Evolutionary conservation across 257 asterid genomes (phyloP).

Genomic region (Petunia axillaris): DNA sequence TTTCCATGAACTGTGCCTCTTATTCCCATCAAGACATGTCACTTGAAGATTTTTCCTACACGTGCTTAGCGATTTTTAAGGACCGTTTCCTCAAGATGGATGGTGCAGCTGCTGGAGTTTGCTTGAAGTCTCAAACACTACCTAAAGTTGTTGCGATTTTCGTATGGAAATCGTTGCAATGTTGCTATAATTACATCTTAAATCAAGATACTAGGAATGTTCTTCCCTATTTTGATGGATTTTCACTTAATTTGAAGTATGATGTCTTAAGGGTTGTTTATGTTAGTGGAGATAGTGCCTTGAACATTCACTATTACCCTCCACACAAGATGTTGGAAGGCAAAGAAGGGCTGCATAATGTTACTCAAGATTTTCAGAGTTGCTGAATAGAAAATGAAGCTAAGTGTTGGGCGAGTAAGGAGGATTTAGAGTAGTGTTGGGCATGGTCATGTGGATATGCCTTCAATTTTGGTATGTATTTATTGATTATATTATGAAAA

Average conservation of each 20-base stretch:
- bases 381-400: neutral
- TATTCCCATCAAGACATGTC: conserved; percentile 27
- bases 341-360: conserved; percentile 24
- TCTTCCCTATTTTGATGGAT: conserved; percentile 53
- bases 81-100: conserved; percentile 54
- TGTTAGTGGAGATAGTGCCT: conserved; percentile 43
- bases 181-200: conserved; percentile 50
- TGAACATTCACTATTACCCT: conserved; percentile 29
- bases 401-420: neutral
- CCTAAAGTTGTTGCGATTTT: conserved; percentile 39
- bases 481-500: neutral
- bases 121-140: conserved; percentile 44
- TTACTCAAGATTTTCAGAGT: conserved; percentile 20
- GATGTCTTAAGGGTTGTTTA: conserved; percentile 61
- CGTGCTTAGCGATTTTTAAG: conserved; percentile 52
- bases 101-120: conserved; percentile 57
- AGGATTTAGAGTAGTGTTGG: neutral
- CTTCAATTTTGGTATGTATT: conserved; percentile 22
- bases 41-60: conserved; percentile 29
- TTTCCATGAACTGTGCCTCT: conserved; percentile 46
- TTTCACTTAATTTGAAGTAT: conserved; percentile 52
- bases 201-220: conserved; percentile 47
- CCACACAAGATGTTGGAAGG: conserved; percentile 30
- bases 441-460: conserved; percentile 5
- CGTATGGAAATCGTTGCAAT: conserved; percentile 66